Evolutionary conservation across 2,329 filamentous ascomycete species (phyloP).

Genomic region (Scedosporium apiospermum): DNA sequence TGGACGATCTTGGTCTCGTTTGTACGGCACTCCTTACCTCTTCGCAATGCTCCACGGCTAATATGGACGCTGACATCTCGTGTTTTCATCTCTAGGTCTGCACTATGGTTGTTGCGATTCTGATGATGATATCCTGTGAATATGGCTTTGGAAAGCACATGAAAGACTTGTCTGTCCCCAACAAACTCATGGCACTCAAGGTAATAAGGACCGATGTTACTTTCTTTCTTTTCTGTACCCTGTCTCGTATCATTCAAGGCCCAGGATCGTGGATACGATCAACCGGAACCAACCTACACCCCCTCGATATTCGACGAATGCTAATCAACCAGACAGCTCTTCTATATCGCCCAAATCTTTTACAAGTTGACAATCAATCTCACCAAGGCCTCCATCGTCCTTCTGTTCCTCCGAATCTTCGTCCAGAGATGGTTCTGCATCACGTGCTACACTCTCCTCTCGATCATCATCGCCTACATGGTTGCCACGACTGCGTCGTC

Average conservation of each 20-base stretch:
- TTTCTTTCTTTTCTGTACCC: neutral
- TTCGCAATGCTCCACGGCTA: neutral
- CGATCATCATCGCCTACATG: constrained; percentile 34
- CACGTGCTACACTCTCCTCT: constrained; percentile 29
- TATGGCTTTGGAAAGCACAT: constrained; percentile 34
- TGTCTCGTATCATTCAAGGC: no score
- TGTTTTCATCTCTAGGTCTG: constrained; percentile 18
- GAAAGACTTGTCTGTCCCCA: constrained; percentile 19
- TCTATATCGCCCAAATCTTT: constrained; percentile 41
- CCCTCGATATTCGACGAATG: no score
- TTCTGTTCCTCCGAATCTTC: constrained; percentile 46
- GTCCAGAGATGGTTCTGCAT: constrained; percentile 34
- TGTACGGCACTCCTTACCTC: constrained; percentile 14
- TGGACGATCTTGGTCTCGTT: constrained; percentile 31
- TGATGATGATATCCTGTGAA: constrained; percentile 29
- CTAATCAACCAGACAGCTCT: constrained; percentile 25
- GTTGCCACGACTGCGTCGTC: constrained; percentile 33
- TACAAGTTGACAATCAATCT: constrained; percentile 46
- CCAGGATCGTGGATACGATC: no score
- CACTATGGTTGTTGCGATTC: constrained; percentile 23
- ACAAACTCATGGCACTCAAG: constrained; percentile 27
- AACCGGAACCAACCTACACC: no score
- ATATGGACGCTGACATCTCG: neutral
- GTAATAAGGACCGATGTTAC: constrained; percentile 11
- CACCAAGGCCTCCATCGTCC: constrained; percentile 41